Conservation (phyloP, 306 rosid species). For the Castanospermum australe region DNA sequence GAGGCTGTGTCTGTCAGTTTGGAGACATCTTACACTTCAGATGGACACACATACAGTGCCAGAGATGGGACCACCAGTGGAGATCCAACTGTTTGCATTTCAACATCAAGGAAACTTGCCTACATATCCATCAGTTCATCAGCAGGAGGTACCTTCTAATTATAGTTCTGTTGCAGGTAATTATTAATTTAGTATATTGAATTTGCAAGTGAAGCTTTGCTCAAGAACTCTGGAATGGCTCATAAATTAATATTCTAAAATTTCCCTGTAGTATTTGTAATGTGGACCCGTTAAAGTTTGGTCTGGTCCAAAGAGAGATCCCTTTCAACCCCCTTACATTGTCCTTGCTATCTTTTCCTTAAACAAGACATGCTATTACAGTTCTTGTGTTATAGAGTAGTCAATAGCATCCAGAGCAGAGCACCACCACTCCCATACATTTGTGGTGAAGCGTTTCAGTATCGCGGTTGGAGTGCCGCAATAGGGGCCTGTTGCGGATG, state of each 20-base stretch:
- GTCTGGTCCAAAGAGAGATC: slow-evolving; percentile 12
- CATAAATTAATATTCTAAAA: slow-evolving; percentile 31
- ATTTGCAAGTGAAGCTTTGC: slow-evolving; percentile 62
- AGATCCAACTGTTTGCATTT: slow-evolving; percentile 54
- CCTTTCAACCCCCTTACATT: background rate
- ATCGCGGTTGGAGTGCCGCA: too few species aligned
- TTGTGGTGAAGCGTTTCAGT: too few species aligned
- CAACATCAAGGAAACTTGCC: slow-evolving; percentile 66
- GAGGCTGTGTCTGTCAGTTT: slow-evolving; percentile 52
- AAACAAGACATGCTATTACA: background rate
- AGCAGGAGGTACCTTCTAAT: slow-evolving; percentile 99
- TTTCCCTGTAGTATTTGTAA: slow-evolving; percentile 24
- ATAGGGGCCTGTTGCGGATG: too few species aligned
- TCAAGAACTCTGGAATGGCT: slow-evolving; percentile 43
- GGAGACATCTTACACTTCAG: slow-evolving; percentile 57
- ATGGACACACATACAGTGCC: slow-evolving; percentile 53
- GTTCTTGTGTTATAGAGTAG: slow-evolving; percentile 3
- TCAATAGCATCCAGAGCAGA: too few species aligned
- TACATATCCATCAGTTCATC: slow-evolving; percentile 74
- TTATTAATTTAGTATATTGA: slow-evolving; percentile 53
- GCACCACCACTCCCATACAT: too few species aligned
- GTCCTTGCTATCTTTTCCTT: background rate
- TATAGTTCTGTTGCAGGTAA: slow-evolving; percentile 99
- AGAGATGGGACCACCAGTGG: slow-evolving; percentile 59
- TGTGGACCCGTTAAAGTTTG: slow-evolving; percentile 27